These are phyloP conservation scores for Lasiodiplodia hormozganensis DNA, from an alignment of 2,329 filamentous ascomycete species.

Conservation along the genomic window DNA sequence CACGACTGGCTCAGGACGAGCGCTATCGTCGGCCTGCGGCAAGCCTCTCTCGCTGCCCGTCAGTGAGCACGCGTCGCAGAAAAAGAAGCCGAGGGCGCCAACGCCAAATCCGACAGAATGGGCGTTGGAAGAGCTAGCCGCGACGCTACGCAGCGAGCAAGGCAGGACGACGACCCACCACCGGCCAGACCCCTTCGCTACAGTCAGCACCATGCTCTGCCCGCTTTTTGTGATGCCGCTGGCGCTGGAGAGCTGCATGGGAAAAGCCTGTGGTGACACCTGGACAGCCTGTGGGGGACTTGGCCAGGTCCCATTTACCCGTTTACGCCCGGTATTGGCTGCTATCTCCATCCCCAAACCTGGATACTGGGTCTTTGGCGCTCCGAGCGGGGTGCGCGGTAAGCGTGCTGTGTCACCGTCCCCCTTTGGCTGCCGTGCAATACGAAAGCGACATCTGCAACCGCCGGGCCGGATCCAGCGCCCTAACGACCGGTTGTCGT, in stretches of 20 bases:
- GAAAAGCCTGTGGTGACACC: conserved; percentile 19
- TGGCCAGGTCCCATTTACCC: conserved; percentile 16
- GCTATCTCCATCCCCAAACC: conserved; percentile 15
- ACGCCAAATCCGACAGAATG: conserved; percentile 11
- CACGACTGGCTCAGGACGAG: background rate
- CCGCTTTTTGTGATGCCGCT: background rate
- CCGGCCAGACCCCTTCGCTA: background rate
- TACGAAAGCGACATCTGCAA: conserved; percentile 13
- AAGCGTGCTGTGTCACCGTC: conserved; percentile 16
- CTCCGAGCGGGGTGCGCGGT: conserved; percentile 18
- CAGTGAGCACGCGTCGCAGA: background rate
- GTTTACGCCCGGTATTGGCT: conserved; percentile 12
- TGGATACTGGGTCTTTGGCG: conserved; percentile 17
- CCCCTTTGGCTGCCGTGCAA: conserved; percentile 2
- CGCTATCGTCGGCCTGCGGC: conserved; percentile 4
- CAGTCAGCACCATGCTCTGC: background rate
- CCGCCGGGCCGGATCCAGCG: conserved; percentile 4
- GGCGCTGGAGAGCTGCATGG: background rate
- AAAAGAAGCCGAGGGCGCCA: background rate
- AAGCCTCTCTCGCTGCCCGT: conserved; percentile 1
- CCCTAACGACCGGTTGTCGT: conserved; percentile 17
- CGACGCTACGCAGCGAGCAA: background rate
- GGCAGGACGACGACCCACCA: background rate
- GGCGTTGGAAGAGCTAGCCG: conserved; percentile 15
- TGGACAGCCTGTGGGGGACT: background rate